These are phyloP conservation scores for Colletotrichum kahawae DNA, from an alignment of 2,329 filamentous ascomycete species.

Conservation along the genomic window DNA sequence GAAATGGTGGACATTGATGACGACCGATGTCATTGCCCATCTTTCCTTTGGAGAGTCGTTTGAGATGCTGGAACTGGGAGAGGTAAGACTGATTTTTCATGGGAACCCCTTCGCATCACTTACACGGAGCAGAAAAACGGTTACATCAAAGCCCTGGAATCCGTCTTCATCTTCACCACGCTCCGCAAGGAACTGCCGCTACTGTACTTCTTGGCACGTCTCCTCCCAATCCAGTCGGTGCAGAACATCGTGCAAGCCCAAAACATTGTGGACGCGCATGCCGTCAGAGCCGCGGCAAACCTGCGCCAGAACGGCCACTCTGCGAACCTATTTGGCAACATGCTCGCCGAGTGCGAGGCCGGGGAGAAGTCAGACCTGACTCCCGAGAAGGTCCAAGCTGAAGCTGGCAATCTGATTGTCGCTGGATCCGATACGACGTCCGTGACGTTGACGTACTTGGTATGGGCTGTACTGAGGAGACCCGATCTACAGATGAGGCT, in stretches of 20 bases:
- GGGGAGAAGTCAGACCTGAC: constrained; percentile 1
- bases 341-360: neutral
- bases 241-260: neutral
- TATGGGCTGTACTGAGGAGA: constrained; percentile 41
- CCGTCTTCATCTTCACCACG: neutral
- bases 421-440: constrained; percentile 60
- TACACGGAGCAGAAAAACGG: neutral
- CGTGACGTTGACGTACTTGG: constrained; percentile 51
- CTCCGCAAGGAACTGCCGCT: neutral
- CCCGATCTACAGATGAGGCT: constrained; percentile 35
- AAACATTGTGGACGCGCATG: neutral
- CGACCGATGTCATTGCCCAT: constrained; percentile 59
- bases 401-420: constrained; percentile 50
- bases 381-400: constrained; percentile 37
- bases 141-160: neutral
- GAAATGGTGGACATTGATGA: constrained; percentile 60
- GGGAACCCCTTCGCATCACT: neutral
- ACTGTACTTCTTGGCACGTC: neutral
- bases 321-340: neutral
- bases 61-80: constrained; percentile 52
- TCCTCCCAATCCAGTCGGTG: neutral
- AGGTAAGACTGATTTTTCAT: constrained; percentile 36
- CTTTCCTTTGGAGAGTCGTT: constrained; percentile 62
- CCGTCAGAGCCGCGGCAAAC: neutral
- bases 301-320: neutral